Percentiles rank a stretch among this genome's conserved stretches.
Evolutionary conservation across 805 yeast genomes (phyloP).

Genomic region (Kuraishia floccosa): DNA sequence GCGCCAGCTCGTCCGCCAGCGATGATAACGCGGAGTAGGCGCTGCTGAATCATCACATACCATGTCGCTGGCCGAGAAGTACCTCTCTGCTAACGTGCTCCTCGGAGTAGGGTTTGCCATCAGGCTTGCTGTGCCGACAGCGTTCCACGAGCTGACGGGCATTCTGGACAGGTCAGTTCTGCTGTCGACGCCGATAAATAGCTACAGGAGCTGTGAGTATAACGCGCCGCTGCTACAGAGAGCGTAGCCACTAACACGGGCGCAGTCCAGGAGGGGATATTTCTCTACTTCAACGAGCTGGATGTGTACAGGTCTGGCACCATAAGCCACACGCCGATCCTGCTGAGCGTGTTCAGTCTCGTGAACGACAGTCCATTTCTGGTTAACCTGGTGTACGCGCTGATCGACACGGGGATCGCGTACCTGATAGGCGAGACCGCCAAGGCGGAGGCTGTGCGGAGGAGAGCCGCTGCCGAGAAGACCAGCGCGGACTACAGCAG

Average conservation of each 20-base stretch:
- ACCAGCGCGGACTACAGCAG: slow-evolving; percentile 1
- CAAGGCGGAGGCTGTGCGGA: slow-evolving; percentile 1
- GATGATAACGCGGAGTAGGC: no score
- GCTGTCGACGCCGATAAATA: slow-evolving; percentile 63
- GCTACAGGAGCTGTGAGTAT: slow-evolving; percentile 30
- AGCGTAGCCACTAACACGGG: no score
- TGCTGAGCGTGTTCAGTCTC: slow-evolving; percentile 39
- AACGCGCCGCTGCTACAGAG: no score
- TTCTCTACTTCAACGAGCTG: slow-evolving; percentile 40
- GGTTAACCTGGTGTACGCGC: slow-evolving; percentile 36
- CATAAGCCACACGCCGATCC: slow-evolving; percentile 74
- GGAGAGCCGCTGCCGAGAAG: no score
- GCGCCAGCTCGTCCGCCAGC: no score
- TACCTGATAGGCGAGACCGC: slow-evolving; percentile 33
- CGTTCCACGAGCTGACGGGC: slow-evolving; percentile 15
- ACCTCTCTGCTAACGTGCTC: no score
- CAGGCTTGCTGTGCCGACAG: slow-evolving; percentile 13
- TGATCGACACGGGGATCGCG: slow-evolving; percentile 49
- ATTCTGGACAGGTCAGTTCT: slow-evolving; percentile 42
- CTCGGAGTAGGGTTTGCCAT: slow-evolving; percentile 16
- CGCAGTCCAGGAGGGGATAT: slow-evolving; percentile 59
- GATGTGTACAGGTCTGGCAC: slow-evolving; percentile 78
- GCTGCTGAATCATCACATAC: no score
- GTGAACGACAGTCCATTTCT: slow-evolving; percentile 15
- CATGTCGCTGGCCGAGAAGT: no score